A percentile compares a stretch with the other conserved stretches of the same genome.
Evolutionary conservation across 192 early-diverging fungal genomes (phyloP).

Genomic region (Backusella parvicylindrica): DNA sequence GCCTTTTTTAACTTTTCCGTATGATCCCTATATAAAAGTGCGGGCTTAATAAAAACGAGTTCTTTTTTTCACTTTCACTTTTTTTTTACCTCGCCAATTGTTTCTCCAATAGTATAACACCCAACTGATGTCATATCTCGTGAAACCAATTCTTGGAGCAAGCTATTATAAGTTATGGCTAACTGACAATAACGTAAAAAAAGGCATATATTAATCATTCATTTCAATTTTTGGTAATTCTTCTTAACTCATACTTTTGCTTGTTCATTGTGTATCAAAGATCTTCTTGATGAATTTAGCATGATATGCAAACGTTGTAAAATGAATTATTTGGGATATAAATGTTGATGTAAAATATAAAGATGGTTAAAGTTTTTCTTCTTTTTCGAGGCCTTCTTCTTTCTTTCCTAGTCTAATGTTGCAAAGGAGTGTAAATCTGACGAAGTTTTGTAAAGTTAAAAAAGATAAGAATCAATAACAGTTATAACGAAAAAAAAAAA

Average conservation of each 20-base stretch:
- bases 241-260: conserved; percentile 32
- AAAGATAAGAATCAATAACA: neutral
- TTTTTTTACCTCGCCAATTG: conserved; percentile 43
- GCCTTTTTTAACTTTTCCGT: conserved; percentile 63
- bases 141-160: conserved; percentile 55
- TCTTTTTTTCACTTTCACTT: neutral
- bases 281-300: conserved; percentile 9
- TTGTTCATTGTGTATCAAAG: conserved; percentile 34
- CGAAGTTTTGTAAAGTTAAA: neutral
- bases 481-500: neutral
- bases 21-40: conserved; percentile 41
- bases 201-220: neutral
- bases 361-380: neutral
- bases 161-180: conserved; percentile 50
- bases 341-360: neutral
- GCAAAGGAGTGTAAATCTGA: conserved; percentile 7
- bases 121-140: conserved; percentile 46
- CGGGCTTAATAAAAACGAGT: neutral
- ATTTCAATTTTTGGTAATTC: neutral
- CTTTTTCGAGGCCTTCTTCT: neutral
- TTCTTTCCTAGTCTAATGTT: conserved; percentile 10
- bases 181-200: conserved; percentile 34
- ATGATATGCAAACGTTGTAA: neutral
- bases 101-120: conserved; percentile 52
- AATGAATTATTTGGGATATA: neutral